Evolutionary conservation across 495 filamentous ascomycete genomes (phyloP), one percentile per base, ranked within the genome.

Genomic region (Lasiosphaeria ovina): DNA sequence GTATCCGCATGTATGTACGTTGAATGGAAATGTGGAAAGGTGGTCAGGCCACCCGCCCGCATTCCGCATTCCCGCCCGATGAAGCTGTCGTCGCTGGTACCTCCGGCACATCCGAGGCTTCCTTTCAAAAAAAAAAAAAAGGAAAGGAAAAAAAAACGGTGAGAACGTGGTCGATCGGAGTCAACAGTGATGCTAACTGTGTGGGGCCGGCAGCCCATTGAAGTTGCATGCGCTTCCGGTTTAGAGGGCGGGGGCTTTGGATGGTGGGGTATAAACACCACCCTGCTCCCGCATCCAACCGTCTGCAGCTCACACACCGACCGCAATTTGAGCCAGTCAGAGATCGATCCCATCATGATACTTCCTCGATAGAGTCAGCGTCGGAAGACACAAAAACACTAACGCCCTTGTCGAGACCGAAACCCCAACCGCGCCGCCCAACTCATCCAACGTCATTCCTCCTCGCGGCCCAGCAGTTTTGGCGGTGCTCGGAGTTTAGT

Each of bases 91-190:
- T 31, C 12, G 49, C 24, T 24, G 49, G 49, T 34, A 34, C 49
- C 49, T 51, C 49, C 49, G 49, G 49, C 24, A 51, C 49, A 33
- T 51, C 49, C 49, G 49, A 51, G 34, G 31, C 31, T 51, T 31
- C 34, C 24, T 31, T 47, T 14, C 12, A 47, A 2, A 24, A 1
- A 24, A 24, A 24, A 24, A 1, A 47, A 11, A n/a, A 47, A 47
- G n/a, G n/a, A n/a, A n/a, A n/a, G n/a, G n/a, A 24, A 1, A 47
- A 11, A n/a, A 47, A 47, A n/a, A 47, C 44, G 44, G 44, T 51
- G 31, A 33, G 34, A 34, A 51, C 10, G 49, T 51, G 44, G 24
- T 51, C 17, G 49, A 51, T 47, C 44, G 44, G 44, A n/a, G 44
- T 47, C 16, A 11, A 47, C 44, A 47, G 44, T 14, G 49, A 31